Percentiles rank a stretch among this genome's conserved stretches.
phyloP scores from a whole-genome alignment of 2,329 filamentous ascomycete genomes.

The Calonectria hawksworthii region DNA sequence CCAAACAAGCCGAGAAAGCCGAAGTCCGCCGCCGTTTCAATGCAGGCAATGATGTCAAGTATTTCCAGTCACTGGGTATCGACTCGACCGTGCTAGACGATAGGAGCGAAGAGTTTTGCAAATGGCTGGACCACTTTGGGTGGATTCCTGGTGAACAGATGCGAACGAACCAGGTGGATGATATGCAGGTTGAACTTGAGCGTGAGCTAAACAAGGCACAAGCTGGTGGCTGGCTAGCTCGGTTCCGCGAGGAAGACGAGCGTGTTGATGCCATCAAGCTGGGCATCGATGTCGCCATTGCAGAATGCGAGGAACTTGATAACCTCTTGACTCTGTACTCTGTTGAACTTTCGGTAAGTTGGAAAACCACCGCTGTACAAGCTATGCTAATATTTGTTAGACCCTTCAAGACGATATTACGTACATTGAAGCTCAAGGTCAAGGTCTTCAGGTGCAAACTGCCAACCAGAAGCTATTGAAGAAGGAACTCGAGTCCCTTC shows the following conservation, averaged over 20 bases:
- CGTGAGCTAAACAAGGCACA: slow-evolving; percentile 92
- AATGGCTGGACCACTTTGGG: slow-evolving; percentile 87
- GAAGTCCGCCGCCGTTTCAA: slow-evolving; percentile 70
- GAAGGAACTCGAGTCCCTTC: slow-evolving; percentile 88
- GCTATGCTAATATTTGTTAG: slow-evolving; percentile 58
- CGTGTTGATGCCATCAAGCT: slow-evolving; percentile 88
- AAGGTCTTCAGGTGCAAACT: slow-evolving; percentile 96
- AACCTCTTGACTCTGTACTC: slow-evolving; percentile 94
- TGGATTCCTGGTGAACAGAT: slow-evolving; percentile 85
- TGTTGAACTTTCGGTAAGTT: slow-evolving; percentile 88
- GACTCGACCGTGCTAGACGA: slow-evolving; percentile 83
- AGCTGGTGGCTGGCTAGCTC: slow-evolving; percentile 91
- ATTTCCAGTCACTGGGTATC: slow-evolving; percentile 82
- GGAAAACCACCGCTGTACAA: not conserved
- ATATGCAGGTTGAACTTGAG: slow-evolving; percentile 85
- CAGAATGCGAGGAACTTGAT: slow-evolving; percentile 96
- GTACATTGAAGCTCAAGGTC: slow-evolving; percentile 96
- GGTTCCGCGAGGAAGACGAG: slow-evolving; percentile 89
- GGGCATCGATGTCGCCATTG: slow-evolving; percentile 90
- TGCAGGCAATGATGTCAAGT: slow-evolving; percentile 82
- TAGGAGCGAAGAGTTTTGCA: slow-evolving; percentile 83
- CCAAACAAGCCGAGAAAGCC: slow-evolving; percentile 51
- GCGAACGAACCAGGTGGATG: slow-evolving; percentile 81
- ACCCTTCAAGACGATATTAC: slow-evolving; percentile 96
- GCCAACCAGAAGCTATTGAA: slow-evolving; percentile 96